Evolutionary conservation across 805 yeast genomes (phyloP), one percentile per base, ranked within the genome.

Genomic region (Grigorovia jiainica): DNA sequence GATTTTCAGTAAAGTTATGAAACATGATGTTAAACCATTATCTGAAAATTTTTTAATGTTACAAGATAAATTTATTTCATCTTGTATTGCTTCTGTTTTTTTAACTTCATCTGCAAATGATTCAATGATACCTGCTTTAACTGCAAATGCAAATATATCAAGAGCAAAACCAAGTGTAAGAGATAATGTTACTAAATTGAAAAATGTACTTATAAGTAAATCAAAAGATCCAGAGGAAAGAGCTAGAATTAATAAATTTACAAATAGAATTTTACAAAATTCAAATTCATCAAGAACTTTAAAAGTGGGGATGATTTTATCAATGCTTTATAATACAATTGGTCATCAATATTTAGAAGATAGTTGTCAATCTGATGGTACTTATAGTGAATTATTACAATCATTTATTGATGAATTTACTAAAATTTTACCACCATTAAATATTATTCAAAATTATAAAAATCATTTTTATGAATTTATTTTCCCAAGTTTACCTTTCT

Each of bases 11-110:
- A 49, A 53, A 36, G 53, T 53, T 4, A 53, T 57, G 53, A 57
- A 57, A 44, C 51, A 60, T 31, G 63, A 60, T 33, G 56, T 60
- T 9, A 58, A 60, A 44, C 61, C 63, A 5, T 40, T 58, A 18
- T 57, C 64, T 5, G 65, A 58, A 39, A 57, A 57, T 39, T 59
- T 52, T 35, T 50, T 53, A n/a, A 46, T 60, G 5, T 45, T 54
- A 7, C 57, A 57, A 34, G 64, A 60, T 47, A 52, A 45, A 21
- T 58, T 57, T 36, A 36, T 59, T n/a, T 51, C 58, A 16, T 44
- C 53, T 2, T 41, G 58, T 17, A 47, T 59, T 19, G 54, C 63
- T 3, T 55, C 64, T 1, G 47, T 55, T 2, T 57, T 60, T 33
- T 45, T 56, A 33, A 51, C 52, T 21, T 53, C 58, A 7, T 23